Conservation (phyloP, 1,284 basidiomycete genomes). For the Hemileia vastatrix region DNA sequence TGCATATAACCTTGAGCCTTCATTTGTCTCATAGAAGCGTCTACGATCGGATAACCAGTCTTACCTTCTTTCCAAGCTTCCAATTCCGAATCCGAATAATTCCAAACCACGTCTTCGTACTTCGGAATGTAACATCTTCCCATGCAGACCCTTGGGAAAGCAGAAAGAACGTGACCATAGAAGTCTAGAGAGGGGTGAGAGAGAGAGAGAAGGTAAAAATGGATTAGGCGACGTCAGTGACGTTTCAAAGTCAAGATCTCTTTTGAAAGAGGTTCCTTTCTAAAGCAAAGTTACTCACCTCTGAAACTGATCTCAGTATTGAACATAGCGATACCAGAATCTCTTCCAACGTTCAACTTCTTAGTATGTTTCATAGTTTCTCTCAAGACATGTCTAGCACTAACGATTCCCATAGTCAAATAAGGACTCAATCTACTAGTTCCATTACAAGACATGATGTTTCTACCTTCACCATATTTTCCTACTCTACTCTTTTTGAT, state of each 20-base stretch:
- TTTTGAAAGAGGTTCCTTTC: conserved; percentile 2
- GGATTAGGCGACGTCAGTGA: no score
- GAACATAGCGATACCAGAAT: conserved; percentile 35
- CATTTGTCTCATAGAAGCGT: conserved; percentile 35
- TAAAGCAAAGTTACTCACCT: not conserved
- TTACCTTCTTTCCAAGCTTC: conserved; percentile 34
- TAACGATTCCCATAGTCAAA: conserved; percentile 35
- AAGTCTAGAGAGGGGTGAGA: conserved; percentile 34
- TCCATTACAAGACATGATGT: conserved; percentile 35
- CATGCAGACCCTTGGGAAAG: conserved; percentile 39
- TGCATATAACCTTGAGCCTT: conserved; percentile 38
- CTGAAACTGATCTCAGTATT: conserved; percentile 30
- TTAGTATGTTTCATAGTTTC: no score
- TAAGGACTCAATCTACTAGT: conserved; percentile 35
- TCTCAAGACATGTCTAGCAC: conserved; percentile 32
- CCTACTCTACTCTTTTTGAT: conserved; percentile 33
- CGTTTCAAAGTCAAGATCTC: no score
- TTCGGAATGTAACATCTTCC: no score
- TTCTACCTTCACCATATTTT: conserved; percentile 33
- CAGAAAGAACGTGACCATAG: conserved; percentile 37
- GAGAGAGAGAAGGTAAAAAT: not conserved
- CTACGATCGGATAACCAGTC: conserved; percentile 39
- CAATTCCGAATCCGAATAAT: conserved; percentile 26
- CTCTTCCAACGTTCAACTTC: conserved; percentile 29
- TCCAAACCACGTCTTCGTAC: conserved; percentile 37